These are phyloP conservation scores for Pleurotus salmoneostramineus DNA, from an alignment of 768 basidiomycete genomes.

Conservation along the genomic window DNA sequence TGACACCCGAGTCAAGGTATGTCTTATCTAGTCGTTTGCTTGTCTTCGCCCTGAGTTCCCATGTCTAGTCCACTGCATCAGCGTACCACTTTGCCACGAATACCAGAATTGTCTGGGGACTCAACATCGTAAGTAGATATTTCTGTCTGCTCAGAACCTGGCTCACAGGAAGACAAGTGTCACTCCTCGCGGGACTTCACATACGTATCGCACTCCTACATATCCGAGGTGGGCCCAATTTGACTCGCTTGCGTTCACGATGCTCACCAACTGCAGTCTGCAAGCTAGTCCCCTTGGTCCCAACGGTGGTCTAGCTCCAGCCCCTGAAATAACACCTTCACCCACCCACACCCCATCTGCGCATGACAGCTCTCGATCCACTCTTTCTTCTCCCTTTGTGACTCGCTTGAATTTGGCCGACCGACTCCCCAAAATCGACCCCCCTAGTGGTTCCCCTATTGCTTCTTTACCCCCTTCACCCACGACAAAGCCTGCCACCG, in stretches of 20 bases:
- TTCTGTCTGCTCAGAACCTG: background rate
- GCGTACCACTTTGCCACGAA: conserved; percentile 14
- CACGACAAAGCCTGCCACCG: conserved; percentile 14
- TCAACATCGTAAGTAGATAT: background rate
- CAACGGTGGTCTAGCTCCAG: conserved; percentile 16
- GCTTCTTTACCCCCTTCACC: conserved; percentile 12
- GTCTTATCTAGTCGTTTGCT: background rate
- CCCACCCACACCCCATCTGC: conserved; percentile 22
- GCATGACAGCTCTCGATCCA: conserved; percentile 23
- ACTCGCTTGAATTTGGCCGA: conserved; percentile 30
- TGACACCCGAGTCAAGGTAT: conserved; percentile 47
- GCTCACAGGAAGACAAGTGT: background rate
- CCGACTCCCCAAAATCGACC: conserved; percentile 14
- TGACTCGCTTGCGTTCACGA: background rate
- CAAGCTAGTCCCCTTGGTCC: conserved; percentile 14
- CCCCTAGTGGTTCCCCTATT: conserved; percentile 9
- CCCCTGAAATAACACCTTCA: conserved; percentile 12
- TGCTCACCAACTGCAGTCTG: conserved; percentile 12
- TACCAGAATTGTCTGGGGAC: background rate
- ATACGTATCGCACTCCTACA: background rate
- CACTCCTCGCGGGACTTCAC: background rate
- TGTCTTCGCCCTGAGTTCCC: conserved; percentile 5
- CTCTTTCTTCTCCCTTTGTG: conserved; percentile 45
- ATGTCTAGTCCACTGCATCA: conserved; percentile 19
- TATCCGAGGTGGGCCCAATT: background rate